Percentiles rank a stretch among this genome's conserved stretches.
phyloP scores from a whole-genome alignment of 441 rosid genomes.

The Brassica balearica region DNA sequence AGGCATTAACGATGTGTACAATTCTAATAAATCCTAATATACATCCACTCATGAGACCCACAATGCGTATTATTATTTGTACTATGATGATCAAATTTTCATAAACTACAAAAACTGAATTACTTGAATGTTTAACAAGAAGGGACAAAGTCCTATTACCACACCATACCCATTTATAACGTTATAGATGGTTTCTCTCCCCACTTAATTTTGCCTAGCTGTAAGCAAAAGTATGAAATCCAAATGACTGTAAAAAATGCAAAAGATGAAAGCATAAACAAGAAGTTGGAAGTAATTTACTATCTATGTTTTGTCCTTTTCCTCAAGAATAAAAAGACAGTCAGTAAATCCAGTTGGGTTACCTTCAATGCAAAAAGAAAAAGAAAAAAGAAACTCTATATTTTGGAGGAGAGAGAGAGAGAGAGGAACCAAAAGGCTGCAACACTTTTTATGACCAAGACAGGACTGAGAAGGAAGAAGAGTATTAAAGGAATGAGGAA shows the following conservation, averaged over 20 bases:
- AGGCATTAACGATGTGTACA: constrained; percentile 37
- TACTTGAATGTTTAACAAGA: constrained; percentile 24
- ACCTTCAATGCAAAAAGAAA: constrained; percentile 28
- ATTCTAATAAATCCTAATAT: constrained; percentile 32
- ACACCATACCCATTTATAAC: constrained; percentile 26
- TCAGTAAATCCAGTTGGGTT: constrained; percentile 42
- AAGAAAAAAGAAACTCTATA: constrained; percentile 1
- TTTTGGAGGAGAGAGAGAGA: constrained; percentile 31
- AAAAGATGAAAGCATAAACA: constrained; percentile 23
- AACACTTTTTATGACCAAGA: constrained; percentile 48
- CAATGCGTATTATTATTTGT: constrained; percentile 42
- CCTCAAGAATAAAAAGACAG: constrained; percentile 28
- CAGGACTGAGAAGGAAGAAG: constrained; percentile 34
- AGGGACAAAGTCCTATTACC: constrained; percentile 34
- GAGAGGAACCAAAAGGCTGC: constrained; percentile 40
- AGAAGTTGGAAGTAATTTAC: constrained; percentile 11
- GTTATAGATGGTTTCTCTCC: constrained; percentile 22
- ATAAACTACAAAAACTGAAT: constrained; percentile 20
- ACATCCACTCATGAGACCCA: constrained; percentile 38
- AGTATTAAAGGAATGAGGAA: constrained; percentile 44
- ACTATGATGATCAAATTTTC: constrained; percentile 42
- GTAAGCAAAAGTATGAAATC: constrained; percentile 18
- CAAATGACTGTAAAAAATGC: constrained; percentile 12
- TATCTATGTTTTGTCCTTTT: constrained; percentile 35
- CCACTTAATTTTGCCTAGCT: constrained; percentile 38